Base-by-base conservation (phyloP, 305 asterid species). In the Ilex paraguariensis region DNA sequence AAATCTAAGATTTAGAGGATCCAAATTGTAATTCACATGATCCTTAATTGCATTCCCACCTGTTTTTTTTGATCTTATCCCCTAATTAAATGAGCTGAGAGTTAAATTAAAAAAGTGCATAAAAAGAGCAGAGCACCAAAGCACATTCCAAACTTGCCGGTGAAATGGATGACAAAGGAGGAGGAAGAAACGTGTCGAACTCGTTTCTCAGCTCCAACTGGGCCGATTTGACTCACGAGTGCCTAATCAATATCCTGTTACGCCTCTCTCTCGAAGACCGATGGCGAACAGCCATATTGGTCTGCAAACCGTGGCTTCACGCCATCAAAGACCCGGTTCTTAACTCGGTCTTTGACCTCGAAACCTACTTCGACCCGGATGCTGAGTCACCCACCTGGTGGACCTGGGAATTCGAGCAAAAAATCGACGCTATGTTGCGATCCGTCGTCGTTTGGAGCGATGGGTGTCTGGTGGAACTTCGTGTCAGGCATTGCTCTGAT, bases 401-500 rank as follows among this genome's bases (percentile, higher is more conserved):
- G 96, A 72, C 69, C n/a, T 70, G 79, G 0, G 83, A 79, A 4
- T 91, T 91, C 67, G 95, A 87, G 86, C 75, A 75, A 36, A 75
- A 70, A 70, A 70, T 91, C 55, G 95, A 88, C 64, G 68, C 77
- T 65, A 88, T 88, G 88, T 73, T 91, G 45, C 73, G 63, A 81
- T 84, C 87, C 42, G 87, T 86, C 63, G 85, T 73, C 62, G 48
- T 30, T 44, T 88, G 94, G 96, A 76, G 91, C 63, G 70, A 73
- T 1, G 88, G 85, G 2, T 56, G 44, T 62, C 83, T 91, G 13
- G 70, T 75, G 11, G 79, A 73, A 53, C 76, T 91, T 69, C 87
- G 94, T 39, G 81, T 81, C 61, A 78, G 96, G 72, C 95, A 91
- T 66, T 91, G 96, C 69, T 88, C 97, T 10, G 78, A 84, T 79